Base-by-base conservation (phyloP, 1,139 yeast genomes). In the Saccharomyces hybrid region DNA sequence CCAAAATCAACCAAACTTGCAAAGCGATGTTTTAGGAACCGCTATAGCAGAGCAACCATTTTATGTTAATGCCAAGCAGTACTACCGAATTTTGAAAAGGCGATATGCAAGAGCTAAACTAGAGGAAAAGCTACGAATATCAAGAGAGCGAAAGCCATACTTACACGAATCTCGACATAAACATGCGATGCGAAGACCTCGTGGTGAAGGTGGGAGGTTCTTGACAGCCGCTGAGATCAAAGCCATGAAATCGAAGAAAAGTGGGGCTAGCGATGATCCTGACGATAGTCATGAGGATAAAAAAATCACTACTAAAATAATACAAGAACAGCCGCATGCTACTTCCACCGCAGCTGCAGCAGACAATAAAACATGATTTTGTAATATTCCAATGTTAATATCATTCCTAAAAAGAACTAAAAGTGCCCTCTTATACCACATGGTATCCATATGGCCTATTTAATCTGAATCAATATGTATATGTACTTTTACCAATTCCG, bases 121-220 rank as follows among this genome's bases (percentile, higher is more conserved):
- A 52, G 99, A 93, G 67, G 98, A 93, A 65, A 81, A 84, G 51
- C 77, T 93, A 59, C 86, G 88, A 66, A 88, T 88, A 8, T 95
- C 95, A 26, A 79, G 96, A 59, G 95, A 95, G 7, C 81, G 98
- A 61, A 86, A 87, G 66, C 99, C 99, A 3, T 95, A 95, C 69
- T 73, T 95, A 53, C 99, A 95, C 69, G 99, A 95, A 71, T 89
- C 97, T 16, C 81, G 99, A 64, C 99, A 95, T 71, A 93, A 93
- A 70, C 99, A 95, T 71, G 99, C 99, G 23, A 93, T 95, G 99
- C 80, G 99, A 68, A 81, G 99, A 70, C 99, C 99, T 14, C 81
- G 99, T 64, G 99, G 99, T 29, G 98, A 93, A 72, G 99, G 99
- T 31, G 99, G 99, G 3, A 76, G 99, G 57, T 95, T 95, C 64